Base-by-base conservation (phyloP, 257 asterid genomes). In the Eucommia ulmoides region DNA sequence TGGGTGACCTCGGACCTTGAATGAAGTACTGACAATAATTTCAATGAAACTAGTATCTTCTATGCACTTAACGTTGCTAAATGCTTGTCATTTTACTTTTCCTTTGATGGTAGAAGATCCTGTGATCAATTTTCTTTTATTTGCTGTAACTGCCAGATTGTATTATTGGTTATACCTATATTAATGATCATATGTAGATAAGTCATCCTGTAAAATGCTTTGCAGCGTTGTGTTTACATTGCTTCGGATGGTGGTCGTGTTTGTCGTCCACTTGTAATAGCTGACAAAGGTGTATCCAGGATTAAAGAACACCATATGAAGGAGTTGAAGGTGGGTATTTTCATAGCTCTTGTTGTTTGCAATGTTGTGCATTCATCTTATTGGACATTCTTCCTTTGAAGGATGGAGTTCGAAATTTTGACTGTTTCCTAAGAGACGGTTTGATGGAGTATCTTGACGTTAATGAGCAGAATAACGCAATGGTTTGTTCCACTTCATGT, bases 161-260 rank as follows among this genome's bases (percentile, higher is more conserved):
- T n/a, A n/a, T n/a, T n/a, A n/a, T n/a, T n/a, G n/a, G n/a, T n/a
- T n/a, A n/a, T n/a, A n/a, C n/a, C 2, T 15, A 4, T 26, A 26
- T 35, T 48, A 19, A 23, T 41, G 26, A 51, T 50, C 20, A 41
- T 17, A 41, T 29, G 8, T n/a, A 29, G 26, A 23, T 23, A 21
- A 54, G 52, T 19, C 22, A 15, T 22, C 6, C 51, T 56, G 52
- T 65, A 60, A 59, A 24, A 49, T 61, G 44, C 62, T 45, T 69
- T 80, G 77, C 91, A 89, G 96, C 78, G 69, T 3, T 89, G 88
- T 79, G 93, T 85, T 63, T 80, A 89, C 74, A 80, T 89, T 61
- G 96, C 98, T 64, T 89, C 98, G 12, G 98, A 85, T 75, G 98
- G 98, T 49, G 94, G 98, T 19, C 98, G 98, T 58, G 94, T 89